Percentiles rank a stretch among this genome's conserved stretches.
Conservation (phyloP, 139 green algal species). For the Haematococcus sp. region DNA sequence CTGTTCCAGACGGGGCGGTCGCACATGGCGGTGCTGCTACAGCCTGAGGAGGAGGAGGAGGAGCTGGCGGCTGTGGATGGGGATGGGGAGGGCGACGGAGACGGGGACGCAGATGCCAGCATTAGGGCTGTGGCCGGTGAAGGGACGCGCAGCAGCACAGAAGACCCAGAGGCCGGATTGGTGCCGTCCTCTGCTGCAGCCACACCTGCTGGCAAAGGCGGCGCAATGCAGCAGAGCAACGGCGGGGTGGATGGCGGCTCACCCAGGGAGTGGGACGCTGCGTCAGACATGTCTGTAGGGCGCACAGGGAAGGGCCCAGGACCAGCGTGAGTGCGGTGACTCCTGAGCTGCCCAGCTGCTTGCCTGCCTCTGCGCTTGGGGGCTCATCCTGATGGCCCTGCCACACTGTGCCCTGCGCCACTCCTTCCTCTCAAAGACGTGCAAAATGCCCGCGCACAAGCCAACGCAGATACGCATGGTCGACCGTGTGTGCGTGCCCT, state of each 20-base stretch:
- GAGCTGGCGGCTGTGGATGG: constrained; percentile 8
- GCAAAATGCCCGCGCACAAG: background rate
- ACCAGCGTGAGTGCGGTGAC: too few relatives aligned
- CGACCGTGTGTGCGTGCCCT: background rate
- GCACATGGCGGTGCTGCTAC: constrained; percentile 78
- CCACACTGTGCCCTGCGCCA: too few relatives aligned
- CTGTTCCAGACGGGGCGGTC: constrained; percentile 78
- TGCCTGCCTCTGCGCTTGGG: too few relatives aligned
- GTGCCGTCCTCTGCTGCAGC: background rate
- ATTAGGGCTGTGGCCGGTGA: background rate
- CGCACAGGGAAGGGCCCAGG: too few relatives aligned
- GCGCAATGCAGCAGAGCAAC: too few relatives aligned
- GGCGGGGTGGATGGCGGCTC: too few relatives aligned
- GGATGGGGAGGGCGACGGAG: background rate
- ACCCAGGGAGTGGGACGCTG: too few relatives aligned
- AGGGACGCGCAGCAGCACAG: background rate
- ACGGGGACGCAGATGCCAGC: background rate
- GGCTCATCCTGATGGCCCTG: too few relatives aligned
- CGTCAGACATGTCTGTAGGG: too few relatives aligned
- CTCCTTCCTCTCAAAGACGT: too few relatives aligned
- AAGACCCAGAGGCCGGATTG: background rate
- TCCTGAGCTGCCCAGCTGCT: too few relatives aligned
- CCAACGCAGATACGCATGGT: background rate
- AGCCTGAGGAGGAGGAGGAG: constrained; percentile 20
- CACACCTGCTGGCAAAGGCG: background rate